Evolutionary conservation across 805 yeast species (phyloP).

Genomic region (Wickerhamomyces xylosicus): DNA sequence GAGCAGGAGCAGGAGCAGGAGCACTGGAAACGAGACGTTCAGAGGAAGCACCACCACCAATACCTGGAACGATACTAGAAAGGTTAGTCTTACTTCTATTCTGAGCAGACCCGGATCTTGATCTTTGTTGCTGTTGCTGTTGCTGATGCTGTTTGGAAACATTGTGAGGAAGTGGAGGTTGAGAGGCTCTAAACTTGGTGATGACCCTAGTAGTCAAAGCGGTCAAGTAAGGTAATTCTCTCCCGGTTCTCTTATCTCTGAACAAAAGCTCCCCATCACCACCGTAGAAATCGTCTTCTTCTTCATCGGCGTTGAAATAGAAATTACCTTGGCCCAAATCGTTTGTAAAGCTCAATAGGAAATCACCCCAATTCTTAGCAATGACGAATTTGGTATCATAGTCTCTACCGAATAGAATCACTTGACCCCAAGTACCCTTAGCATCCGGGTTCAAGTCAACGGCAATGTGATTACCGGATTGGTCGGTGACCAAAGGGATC

Average conservation of each 20-base stretch:
- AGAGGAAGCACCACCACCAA: no score
- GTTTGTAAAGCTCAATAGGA: conserved; percentile 70
- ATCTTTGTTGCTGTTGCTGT: conserved; percentile 1
- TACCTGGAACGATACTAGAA: background rate
- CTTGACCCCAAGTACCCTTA: conserved; percentile 78
- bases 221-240: conserved; percentile 33
- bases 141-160: conserved; percentile 2
- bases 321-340: conserved; percentile 82
- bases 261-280: conserved; percentile 69
- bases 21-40: no score
- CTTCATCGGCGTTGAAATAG: conserved; percentile 50
- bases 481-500: conserved; percentile 88
- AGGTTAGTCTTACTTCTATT: background rate
- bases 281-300: conserved; percentile 57
- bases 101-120: background rate
- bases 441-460: conserved; percentile 80
- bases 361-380: conserved; percentile 86
- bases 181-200: conserved; percentile 11
- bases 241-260: conserved; percentile 46
- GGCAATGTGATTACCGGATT: conserved; percentile 85
- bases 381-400: conserved; percentile 82
- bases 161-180: conserved; percentile 2
- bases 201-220: conserved; percentile 26
- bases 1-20: conserved; percentile 7
- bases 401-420: conserved; percentile 88